Base-by-base conservation (phyloP, 2,329 filamentous ascomycete species). In the Diaporthe vexans region DNA sequence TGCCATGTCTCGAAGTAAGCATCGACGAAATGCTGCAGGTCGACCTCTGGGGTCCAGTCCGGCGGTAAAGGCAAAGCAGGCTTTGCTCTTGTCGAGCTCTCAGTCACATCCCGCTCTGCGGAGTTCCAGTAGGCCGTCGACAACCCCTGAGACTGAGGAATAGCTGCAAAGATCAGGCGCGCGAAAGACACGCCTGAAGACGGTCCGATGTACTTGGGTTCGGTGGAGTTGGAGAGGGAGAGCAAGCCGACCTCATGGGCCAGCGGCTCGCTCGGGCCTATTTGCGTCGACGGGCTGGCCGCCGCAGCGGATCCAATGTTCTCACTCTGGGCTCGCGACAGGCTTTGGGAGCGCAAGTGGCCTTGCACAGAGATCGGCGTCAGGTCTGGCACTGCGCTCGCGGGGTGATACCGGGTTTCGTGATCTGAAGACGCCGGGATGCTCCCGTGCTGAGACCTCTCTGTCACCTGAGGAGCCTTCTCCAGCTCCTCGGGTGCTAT, bases 1-100 rank as follows among this genome's bases (percentile, higher is more conserved):
- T 79, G 76, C 37, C 77, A 77, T 3, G 75, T 79, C n/a, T 78
- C 78, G n/a, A 80, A 80, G 61, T 80, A 80, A 10, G 73, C 76
- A 61, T 76, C 76, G 13, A 76, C 75, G 13, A 76, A 73, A 48
- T 77, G 74, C 33, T 77, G 76, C 48, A 77, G 67, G 35, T 79
- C 79, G 3, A 74, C 73, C 13, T 77, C 76, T 13, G 74, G 74
- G 33, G 69, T 73, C 76, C 74, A 74, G 48, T 72, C 52, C 19
- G 69, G 51, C 8, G 75, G 63, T 43, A 76, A 73, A 24, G 70
- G 75, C 8, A 68, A 33, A 13, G 48, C 63, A 21, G 63, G 63
- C 10, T 68, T 68, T 46, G 63, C 48, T 21, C 48, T 29, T n/a
- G 63, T 40, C 29, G 63, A 40, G 29, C n/a, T 13, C 2, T 63